These are phyloP conservation scores for Metschnikowia lachancei DNA, from an alignment of 805 yeast genomes.

Conservation along the genomic window DNA sequence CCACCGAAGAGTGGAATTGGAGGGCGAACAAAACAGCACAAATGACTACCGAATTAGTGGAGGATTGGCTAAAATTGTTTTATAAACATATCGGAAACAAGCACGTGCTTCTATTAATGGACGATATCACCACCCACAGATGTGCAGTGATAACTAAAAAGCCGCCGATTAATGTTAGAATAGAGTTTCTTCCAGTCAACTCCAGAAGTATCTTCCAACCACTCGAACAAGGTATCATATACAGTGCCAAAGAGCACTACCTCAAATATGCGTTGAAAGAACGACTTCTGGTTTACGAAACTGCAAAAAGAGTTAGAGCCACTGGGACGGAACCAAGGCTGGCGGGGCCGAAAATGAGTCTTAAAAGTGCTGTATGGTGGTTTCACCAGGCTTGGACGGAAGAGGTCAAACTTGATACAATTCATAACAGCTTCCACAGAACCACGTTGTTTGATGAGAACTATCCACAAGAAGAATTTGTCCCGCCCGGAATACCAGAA, in stretches of 20 bases:
- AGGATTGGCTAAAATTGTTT: background rate
- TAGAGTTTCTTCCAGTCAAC: background rate
- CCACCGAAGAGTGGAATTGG: background rate
- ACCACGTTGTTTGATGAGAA: background rate
- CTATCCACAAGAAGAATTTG: background rate
- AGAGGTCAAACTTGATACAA: background rate
- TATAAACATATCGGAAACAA: background rate
- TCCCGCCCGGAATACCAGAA: too few relatives aligned
- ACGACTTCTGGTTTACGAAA: background rate
- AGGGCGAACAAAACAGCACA: background rate
- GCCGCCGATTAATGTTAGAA: background rate
- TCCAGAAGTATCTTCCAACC: background rate
- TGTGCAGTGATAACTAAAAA: background rate
- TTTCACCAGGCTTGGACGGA: background rate
- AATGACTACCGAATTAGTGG: background rate
- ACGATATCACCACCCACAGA: background rate
- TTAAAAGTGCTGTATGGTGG: background rate
- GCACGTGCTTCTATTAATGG: background rate
- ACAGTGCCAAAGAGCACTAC: background rate
- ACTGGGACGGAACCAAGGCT: too few relatives aligned
- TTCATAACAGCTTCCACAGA: background rate
- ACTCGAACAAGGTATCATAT: background rate
- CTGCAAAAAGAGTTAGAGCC: background rate
- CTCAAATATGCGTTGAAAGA: background rate
- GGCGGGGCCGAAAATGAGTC: background rate